These are phyloP conservation scores for Tetrastigma voinierianum DNA, from an alignment of 164 flowering plant species.

Conservation along the genomic window DNA sequence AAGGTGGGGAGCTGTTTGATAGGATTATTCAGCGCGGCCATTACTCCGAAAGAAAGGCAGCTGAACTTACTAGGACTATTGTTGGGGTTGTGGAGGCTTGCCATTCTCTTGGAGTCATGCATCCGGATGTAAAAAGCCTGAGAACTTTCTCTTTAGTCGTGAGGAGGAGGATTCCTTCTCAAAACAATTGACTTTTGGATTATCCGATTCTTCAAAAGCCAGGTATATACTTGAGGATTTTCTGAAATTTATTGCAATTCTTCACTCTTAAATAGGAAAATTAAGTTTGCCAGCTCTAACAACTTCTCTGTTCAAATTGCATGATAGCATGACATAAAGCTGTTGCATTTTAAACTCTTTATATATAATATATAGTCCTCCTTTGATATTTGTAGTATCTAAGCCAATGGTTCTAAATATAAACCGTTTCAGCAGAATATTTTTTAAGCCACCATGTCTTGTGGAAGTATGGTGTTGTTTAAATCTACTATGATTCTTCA, in stretches of 20 bases:
- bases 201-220: constrained; percentile 49
- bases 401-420: not conserved
- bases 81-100: constrained; percentile 52
- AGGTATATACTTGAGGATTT: constrained; percentile 22
- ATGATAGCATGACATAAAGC: not conserved
- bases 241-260: not conserved
- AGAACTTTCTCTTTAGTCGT: constrained; percentile 44
- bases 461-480: not conserved
- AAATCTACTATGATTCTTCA: not conserved
- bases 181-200: constrained; percentile 50
- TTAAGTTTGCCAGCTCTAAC: not conserved
- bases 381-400: not conserved
- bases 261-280: not conserved
- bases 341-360: not conserved
- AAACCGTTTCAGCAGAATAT: not conserved
- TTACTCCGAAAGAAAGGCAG: constrained; percentile 45
- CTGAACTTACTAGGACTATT: constrained; percentile 42
- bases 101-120: constrained; percentile 48
- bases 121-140: constrained; percentile 50
- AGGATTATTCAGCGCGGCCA: constrained; percentile 44
- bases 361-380: too few species aligned
- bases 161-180: constrained; percentile 42
- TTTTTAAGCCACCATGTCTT: not conserved
- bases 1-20: constrained; percentile 52
- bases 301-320: too few species aligned